Base-by-base conservation (phyloP, 1,284 basidiomycete species). In the Phellopilus nigrolimitatus region DNA sequence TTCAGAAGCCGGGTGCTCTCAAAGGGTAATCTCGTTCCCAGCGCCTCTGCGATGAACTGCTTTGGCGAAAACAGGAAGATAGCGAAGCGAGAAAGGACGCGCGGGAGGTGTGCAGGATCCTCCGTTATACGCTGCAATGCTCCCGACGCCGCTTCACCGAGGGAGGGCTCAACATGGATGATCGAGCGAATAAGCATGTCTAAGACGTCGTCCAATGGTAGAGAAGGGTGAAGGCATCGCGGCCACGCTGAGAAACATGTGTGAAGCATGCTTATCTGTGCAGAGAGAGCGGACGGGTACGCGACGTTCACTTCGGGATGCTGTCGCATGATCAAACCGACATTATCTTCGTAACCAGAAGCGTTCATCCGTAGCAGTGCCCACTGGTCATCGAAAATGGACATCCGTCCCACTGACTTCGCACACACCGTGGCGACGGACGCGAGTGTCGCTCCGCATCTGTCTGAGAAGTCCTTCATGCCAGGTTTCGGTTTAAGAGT, bases 171-270 rank as follows among this genome's bases (percentile, higher is more conserved):
- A 21, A 94, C 82, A 59, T 95, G 93, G 33, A 92, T 78, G 19
- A 91, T 78, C 0, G 88, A 88, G 17, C 83, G 80, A 42, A 95
- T 76, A 19, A 97, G 77, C 70, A 93, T 84, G 57, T 91, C 85
- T 46, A 94, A 75, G 0, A 84, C 79, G 43, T 86, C 84, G 4
- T 74, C 67, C 48, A 87, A 66, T 48, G 74, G 66, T 47, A 80
- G 69, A 47, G 75, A 72, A 0, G 70, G 56, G 66, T 84, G 79
- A 25, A 95, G 72, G 57, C 84, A 87, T 6, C 91, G 80, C 0
- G 94, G 95, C 82, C 94, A 90, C 2, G 88, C 78, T 53, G 90
- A 84, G 64, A 95, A 88, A 62, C 89, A 84, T 0, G 85, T 80
- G 54, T 85, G 81, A 2, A 97, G 73, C 27, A 95, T 73, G 50